Percentiles rank a stretch among this genome's conserved stretches.
Evolutionary conservation across 371 early-diverging fungal species (phyloP).

Genomic region (Mortierella sp.): DNA sequence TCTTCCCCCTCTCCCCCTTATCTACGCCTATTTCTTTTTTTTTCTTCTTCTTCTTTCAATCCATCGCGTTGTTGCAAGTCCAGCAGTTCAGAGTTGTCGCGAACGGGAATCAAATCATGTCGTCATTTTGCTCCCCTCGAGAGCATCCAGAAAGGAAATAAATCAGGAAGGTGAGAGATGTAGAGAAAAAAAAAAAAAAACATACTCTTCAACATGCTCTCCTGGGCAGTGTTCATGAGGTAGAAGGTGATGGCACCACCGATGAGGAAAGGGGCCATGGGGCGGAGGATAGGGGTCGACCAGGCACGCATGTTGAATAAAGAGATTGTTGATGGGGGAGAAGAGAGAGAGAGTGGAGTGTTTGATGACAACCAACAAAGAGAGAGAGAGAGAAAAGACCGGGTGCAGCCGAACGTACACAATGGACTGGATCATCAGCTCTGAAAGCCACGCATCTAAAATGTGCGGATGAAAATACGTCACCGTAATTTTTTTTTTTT

Average conservation of each 20-base stretch:
- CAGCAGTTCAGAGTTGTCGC: too few species aligned
- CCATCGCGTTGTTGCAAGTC: too few species aligned
- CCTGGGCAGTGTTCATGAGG: conserved; percentile 46
- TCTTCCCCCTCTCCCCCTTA: too few species aligned
- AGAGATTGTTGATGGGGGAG: not conserved
- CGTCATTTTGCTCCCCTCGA: conserved; percentile 2
- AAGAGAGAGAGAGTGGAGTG: conserved; percentile 8
- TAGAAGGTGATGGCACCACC: conserved; percentile 52
- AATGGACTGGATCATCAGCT: too few species aligned
- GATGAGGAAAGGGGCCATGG: conserved; percentile 50
- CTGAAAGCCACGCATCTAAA: too few species aligned
- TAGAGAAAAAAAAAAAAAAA: conserved; percentile 12
- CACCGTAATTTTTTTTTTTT: conserved; percentile 1
- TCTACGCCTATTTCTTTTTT: too few species aligned
- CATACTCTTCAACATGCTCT: conserved; percentile 39
- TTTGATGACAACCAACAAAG: conserved; percentile 7
- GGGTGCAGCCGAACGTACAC: too few species aligned
- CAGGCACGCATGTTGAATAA: conserved; percentile 46
- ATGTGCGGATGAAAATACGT: too few species aligned
- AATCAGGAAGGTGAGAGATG: conserved; percentile 2
- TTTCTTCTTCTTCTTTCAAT: too few species aligned
- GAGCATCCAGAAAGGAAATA: not conserved
- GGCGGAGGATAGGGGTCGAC: conserved; percentile 48
- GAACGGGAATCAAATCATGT: not conserved
- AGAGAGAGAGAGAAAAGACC: not conserved